Conservation (phyloP, 768 basidiomycete species). For the Mycena leptocephala region DNA sequence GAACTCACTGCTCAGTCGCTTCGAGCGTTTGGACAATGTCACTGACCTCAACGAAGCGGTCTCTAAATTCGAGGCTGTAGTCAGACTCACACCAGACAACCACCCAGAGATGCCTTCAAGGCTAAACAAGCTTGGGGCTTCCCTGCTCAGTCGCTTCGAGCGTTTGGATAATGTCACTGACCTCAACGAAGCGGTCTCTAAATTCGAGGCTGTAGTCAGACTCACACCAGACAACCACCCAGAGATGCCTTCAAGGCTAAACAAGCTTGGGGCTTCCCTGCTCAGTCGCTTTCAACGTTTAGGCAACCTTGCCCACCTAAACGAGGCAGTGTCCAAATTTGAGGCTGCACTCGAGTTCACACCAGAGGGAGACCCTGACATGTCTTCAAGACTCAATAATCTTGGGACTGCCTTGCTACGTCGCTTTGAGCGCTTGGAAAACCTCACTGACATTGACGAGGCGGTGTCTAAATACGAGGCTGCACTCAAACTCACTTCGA, state of each 20-base stretch:
- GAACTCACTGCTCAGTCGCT: neutral
- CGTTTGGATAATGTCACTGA: neutral
- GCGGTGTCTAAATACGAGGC: neutral
- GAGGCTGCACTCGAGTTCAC: neutral
- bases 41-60: neutral
- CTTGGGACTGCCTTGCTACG: neutral
- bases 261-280: neutral
- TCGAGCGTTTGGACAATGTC: constrained; percentile 15
- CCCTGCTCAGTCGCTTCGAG: neutral
- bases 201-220: neutral
- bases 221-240: neutral
- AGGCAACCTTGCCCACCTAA: neutral
- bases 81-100: neutral
- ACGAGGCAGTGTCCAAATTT: neutral
- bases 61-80: neutral
- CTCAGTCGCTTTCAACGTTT: neutral
- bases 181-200: neutral
- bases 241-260: neutral
- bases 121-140: neutral
- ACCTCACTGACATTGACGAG: neutral
- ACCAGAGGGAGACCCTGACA: neutral
- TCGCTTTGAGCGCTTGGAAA: neutral
- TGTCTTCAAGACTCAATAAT: neutral
- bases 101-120: neutral
- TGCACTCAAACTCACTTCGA: neutral